Percentiles rank a stretch among this genome's conserved stretches.
Evolutionary conservation across 441 rosid genomes (phyloP).

Genomic region (Populus hybrid): DNA sequence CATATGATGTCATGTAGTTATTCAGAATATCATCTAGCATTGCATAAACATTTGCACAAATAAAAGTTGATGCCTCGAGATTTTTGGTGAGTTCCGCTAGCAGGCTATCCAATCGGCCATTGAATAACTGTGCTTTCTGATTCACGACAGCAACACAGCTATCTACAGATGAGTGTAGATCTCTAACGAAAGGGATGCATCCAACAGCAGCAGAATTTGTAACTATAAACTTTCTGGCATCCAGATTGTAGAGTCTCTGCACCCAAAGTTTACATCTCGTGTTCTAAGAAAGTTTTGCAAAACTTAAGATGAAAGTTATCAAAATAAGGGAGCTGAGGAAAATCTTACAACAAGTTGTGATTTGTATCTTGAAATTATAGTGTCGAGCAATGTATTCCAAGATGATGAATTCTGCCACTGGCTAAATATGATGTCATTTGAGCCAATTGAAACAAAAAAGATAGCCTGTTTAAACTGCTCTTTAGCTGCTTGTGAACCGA

Average conservation of each 20-base stretch:
- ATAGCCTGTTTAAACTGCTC: slow-evolving; percentile 38
- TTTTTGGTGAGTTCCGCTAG: slow-evolving; percentile 34
- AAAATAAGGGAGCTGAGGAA: background rate
- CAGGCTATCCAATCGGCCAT: slow-evolving; percentile 38
- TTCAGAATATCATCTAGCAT: slow-evolving; percentile 50
- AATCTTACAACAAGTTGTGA: slow-evolving; percentile 43
- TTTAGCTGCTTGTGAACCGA: slow-evolving; percentile 41
- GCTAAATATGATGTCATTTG: slow-evolving; percentile 72
- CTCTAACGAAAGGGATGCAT: slow-evolving; percentile 64
- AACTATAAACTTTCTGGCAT: slow-evolving; percentile 58
- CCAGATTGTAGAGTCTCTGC: slow-evolving; percentile 62
- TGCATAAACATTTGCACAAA: slow-evolving; percentile 44
- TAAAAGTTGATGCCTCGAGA: slow-evolving; percentile 40
- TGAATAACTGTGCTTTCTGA: slow-evolving; percentile 47
- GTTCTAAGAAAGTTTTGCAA: background rate
- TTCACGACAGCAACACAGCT: slow-evolving; percentile 41
- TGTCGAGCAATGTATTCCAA: slow-evolving; percentile 43
- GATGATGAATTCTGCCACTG: slow-evolving; percentile 43
- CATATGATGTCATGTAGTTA: slow-evolving; percentile 41
- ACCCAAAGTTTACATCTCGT: background rate
- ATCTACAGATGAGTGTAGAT: slow-evolving; percentile 37
- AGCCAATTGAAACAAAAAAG: slow-evolving; percentile 59
- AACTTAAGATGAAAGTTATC: background rate
- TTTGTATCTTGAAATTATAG: slow-evolving; percentile 48
- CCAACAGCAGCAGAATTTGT: slow-evolving; percentile 68